phyloP scores from a whole-genome alignment of 139 green algal genomes.

The Zygnema circumcarinatum region DNA sequence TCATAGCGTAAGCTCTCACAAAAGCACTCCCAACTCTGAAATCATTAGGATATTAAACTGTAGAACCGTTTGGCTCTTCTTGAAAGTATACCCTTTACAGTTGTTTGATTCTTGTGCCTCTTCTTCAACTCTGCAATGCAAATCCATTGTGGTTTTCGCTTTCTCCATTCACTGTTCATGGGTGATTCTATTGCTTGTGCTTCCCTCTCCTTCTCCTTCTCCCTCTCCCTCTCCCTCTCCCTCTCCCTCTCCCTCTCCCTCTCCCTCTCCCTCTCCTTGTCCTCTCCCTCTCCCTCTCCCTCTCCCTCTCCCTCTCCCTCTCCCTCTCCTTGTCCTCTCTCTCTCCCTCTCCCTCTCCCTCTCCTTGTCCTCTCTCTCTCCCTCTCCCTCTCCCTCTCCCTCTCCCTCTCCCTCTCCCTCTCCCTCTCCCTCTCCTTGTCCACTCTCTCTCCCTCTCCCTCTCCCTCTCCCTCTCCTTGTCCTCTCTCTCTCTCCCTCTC shows the following conservation, averaged over 20 bases:
- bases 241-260: neutral
- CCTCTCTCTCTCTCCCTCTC: neutral
- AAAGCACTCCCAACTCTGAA: too few species aligned
- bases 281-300: slow-evolving; percentile 15
- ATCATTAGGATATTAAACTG: too few species aligned
- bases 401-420: neutral
- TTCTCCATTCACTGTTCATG: too few species aligned
- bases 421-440: neutral
- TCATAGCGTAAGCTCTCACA: too few species aligned
- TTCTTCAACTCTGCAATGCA: too few species aligned
- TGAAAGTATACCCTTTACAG: too few species aligned
- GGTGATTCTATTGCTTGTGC: too few species aligned
- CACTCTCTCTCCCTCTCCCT: neutral
- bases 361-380: neutral
- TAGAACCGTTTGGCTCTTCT: too few species aligned
- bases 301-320: slow-evolving; percentile 5
- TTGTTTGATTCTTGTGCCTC: too few species aligned
- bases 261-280: slow-evolving; percentile 10
- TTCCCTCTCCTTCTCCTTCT: neutral
- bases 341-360: neutral
- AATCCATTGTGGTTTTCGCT: too few species aligned
- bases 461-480: neutral
- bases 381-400: neutral
- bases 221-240: neutral
- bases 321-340: neutral